Percentiles rank a stretch among this genome's conserved stretches.
Evolutionary conservation across 2,329 filamentous ascomycete species (phyloP).

Genomic region (Exophiala aquamarina): DNA sequence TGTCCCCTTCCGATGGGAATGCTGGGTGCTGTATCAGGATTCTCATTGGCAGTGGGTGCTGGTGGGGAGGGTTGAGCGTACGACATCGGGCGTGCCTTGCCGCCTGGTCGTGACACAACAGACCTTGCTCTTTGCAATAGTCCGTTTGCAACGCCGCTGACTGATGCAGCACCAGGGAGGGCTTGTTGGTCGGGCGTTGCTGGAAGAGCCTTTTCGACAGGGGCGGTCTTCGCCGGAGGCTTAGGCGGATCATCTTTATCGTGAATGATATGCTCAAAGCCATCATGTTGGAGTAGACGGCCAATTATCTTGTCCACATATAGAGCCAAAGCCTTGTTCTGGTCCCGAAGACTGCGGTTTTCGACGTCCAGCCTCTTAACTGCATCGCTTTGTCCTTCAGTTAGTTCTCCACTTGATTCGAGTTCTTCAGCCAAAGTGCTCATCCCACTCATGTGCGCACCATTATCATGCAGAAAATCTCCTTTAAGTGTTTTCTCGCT

Average conservation of each 20-base stretch:
- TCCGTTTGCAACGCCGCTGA: constrained; percentile 62
- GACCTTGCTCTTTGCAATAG: constrained; percentile 63
- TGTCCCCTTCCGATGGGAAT: constrained; percentile 48
- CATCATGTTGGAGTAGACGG: constrained; percentile 86
- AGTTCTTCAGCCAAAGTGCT: constrained; percentile 83
- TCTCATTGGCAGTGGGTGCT: constrained; percentile 42
- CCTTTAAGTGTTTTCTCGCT: constrained; percentile 95
- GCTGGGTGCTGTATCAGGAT: constrained; percentile 49
- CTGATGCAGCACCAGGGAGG: constrained; percentile 48
- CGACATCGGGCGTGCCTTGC: constrained; percentile 35
- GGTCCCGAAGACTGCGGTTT: constrained; percentile 76
- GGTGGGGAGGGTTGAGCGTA: constrained; percentile 41
- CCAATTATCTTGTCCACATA: constrained; percentile 99
- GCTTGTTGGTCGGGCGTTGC: constrained; percentile 58
- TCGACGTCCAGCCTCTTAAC: constrained; percentile 74
- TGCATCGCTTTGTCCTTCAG: constrained; percentile 60
- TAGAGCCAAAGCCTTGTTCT: constrained; percentile 94
- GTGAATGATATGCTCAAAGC: constrained; percentile 73
- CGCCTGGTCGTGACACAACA: constrained; percentile 46
- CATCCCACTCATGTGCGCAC: constrained; percentile 45
- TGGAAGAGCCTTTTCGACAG: constrained; percentile 79
- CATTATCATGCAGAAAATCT: constrained; percentile 69
- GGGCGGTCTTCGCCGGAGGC: constrained; percentile 41
- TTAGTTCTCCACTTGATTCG: constrained; percentile 62
- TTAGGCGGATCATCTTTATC: constrained; percentile 38